Percentiles rank a stretch among this genome's conserved stretches.
Evolutionary conservation across 352 stramenopile genomes (phyloP).

Genomic region (Phytophthora melonis): DNA sequence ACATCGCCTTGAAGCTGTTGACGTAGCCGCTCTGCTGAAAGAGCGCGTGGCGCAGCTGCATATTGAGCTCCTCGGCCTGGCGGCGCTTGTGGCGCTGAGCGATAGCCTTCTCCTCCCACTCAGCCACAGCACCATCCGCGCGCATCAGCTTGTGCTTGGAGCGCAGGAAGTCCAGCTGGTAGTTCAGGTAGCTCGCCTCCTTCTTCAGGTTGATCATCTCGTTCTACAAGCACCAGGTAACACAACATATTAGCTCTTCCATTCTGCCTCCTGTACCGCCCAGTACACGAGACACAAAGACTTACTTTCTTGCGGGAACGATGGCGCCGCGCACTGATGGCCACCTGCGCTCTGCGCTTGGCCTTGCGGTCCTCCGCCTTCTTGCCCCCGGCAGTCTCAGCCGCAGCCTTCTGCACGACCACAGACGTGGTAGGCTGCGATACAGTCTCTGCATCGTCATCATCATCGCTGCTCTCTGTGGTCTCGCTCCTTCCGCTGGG

Average conservation of each 20-base stretch:
- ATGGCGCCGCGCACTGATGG: conserved; percentile 56
- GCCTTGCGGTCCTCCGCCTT: conserved; percentile 55
- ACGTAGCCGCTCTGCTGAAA: conserved; percentile 66
- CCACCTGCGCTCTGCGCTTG: conserved; percentile 56
- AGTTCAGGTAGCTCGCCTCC: conserved; percentile 54
- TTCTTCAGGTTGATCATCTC: conserved; percentile 61
- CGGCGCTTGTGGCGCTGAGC: conserved; percentile 66
- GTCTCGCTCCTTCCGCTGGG: conserved; percentile 33
- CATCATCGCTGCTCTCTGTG: conserved; percentile 33
- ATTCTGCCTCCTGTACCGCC: neutral
- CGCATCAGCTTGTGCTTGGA: conserved; percentile 62
- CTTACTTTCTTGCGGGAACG: conserved; percentile 65
- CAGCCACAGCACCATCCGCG: conserved; percentile 52
- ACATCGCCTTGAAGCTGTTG: conserved; percentile 43
- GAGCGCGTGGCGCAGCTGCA: conserved; percentile 56
- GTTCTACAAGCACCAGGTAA: conserved; percentile 24
- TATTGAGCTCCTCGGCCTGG: conserved; percentile 63
- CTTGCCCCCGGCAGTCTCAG: conserved; percentile 5
- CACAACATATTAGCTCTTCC: neutral
- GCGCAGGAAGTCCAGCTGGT: conserved; percentile 55
- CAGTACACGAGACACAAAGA: neutral
- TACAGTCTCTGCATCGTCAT: neutral
- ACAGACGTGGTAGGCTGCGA: neutral
- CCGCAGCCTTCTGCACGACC: neutral
- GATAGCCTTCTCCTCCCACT: conserved; percentile 68